These are phyloP conservation scores for Lentinula aciculospora DNA, from an alignment of 768 basidiomycete genomes.

Conservation along the genomic window DNA sequence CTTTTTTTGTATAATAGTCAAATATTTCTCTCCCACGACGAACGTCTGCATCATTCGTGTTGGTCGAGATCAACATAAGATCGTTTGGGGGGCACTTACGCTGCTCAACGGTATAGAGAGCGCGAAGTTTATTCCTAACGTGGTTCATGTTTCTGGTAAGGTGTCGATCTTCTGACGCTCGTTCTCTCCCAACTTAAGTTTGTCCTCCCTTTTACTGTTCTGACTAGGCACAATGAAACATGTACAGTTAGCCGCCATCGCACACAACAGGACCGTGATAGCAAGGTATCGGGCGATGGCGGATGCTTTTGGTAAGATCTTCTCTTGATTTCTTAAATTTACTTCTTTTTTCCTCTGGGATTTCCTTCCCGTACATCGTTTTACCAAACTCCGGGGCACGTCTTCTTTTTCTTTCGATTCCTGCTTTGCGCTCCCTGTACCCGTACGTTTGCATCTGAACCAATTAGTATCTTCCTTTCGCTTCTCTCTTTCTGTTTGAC, in stretches of 20 bases:
- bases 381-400: too few relatives aligned
- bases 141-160: conserved; percentile 78
- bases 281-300: conserved; percentile 57
- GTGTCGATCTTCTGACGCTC: conserved; percentile 13
- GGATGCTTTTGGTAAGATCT: conserved; percentile 48
- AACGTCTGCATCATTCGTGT: conserved; percentile 84
- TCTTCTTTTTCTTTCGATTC: too few relatives aligned
- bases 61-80: conserved; percentile 71
- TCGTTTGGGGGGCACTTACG: conserved; percentile 77
- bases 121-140: conserved; percentile 58
- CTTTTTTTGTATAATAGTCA: too few relatives aligned
- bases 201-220: background rate
- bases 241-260: conserved; percentile 69
- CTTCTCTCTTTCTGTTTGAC: too few relatives aligned
- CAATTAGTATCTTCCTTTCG: too few relatives aligned
- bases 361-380: background rate
- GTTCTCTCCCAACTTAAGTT: too few relatives aligned
- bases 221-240: conserved; percentile 91
- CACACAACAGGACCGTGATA: conserved; percentile 66
- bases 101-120: conserved; percentile 62
- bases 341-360: background rate
- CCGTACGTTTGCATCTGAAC: too few relatives aligned
- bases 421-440: too few relatives aligned
- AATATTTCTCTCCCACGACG: conserved; percentile 83
- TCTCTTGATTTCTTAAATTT: too few relatives aligned